A percentile compares a stretch with the other conserved stretches of the same genome.
phyloP scores from a whole-genome alignment of 805 yeast species.

The Kodamaea restingae region DNA sequence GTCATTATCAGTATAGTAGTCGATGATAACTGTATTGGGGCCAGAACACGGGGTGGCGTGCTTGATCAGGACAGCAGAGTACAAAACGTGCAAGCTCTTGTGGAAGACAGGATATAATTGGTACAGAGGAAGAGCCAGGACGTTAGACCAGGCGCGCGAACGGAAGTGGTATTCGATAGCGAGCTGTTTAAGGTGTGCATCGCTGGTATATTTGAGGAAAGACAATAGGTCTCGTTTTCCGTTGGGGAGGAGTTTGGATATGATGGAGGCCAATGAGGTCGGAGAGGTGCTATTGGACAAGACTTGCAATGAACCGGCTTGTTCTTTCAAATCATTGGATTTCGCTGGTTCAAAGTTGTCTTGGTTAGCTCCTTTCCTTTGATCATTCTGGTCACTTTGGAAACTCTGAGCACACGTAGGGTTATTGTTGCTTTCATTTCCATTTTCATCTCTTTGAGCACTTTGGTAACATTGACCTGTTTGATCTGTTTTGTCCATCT shows the following conservation, averaged over 20 bases:
- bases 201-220: slow-evolving; percentile 34
- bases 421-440: background rate
- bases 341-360: too few species aligned
- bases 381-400: too few species aligned
- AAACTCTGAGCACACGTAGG: too few species aligned
- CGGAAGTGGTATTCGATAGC: slow-evolving; percentile 45
- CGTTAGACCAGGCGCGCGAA: slow-evolving; percentile 47
- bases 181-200: slow-evolving; percentile 39
- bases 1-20: slow-evolving; percentile 88
- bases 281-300: too few species aligned
- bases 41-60: slow-evolving; percentile 92
- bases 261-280: too few species aligned
- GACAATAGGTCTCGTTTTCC: slow-evolving; percentile 30
- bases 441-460: background rate
- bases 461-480: too few species aligned
- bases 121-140: slow-evolving; percentile 33
- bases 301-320: too few species aligned
- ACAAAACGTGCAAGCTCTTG: slow-evolving; percentile 73
- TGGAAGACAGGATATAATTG: slow-evolving; percentile 51
- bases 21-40: slow-evolving; percentile 79
- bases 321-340: too few species aligned
- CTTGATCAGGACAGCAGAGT: slow-evolving; percentile 76
- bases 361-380: background rate
- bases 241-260: slow-evolving; percentile 37
- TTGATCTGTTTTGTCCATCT: too few species aligned